A percentile compares a stretch with the other conserved stretches of the same genome.
These are phyloP conservation scores for Russula compacta DNA, from an alignment of 768 basidiomycete genomes.

Conservation along the genomic window DNA sequence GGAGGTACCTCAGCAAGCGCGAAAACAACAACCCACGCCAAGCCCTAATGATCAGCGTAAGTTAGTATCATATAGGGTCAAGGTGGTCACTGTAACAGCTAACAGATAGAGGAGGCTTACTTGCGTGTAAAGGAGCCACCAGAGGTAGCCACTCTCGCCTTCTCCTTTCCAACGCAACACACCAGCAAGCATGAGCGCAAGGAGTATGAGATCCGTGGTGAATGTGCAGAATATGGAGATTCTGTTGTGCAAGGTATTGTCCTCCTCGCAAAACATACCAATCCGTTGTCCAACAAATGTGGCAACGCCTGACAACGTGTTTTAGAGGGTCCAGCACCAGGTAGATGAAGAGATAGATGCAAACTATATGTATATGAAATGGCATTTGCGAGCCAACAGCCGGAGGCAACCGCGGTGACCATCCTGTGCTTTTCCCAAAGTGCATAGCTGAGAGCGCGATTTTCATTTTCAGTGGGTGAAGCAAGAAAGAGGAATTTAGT, in stretches of 20 bases:
- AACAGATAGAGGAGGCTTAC: not conserved
- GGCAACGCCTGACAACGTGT: not conserved
- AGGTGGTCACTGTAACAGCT: not conserved
- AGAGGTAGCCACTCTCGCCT: not conserved
- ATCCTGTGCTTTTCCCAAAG: slow-evolving; percentile 3
- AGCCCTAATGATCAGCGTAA: not conserved
- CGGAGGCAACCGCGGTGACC: not conserved
- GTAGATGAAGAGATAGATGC: not conserved
- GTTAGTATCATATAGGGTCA: not conserved
- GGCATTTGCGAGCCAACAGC: not conserved
- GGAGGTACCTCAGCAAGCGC: not conserved
- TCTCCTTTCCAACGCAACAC: slow-evolving; percentile 1
- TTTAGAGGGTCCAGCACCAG: not conserved
- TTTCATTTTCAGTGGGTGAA: not conserved
- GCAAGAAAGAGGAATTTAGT: not conserved
- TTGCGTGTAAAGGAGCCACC: not conserved
- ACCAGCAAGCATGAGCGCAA: not conserved
- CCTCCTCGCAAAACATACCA: not conserved
- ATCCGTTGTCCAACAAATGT: not conserved
- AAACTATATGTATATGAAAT: not conserved
- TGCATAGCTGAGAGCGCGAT: not conserved
- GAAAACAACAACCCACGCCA: not conserved
- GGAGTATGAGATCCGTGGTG: not conserved
- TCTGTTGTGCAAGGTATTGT: not conserved
- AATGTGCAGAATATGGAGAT: not conserved